These are phyloP conservation scores for Aegilops tauschii DNA, from an alignment of 176 grass and related monocot genomes.

Conservation along the genomic window DNA sequence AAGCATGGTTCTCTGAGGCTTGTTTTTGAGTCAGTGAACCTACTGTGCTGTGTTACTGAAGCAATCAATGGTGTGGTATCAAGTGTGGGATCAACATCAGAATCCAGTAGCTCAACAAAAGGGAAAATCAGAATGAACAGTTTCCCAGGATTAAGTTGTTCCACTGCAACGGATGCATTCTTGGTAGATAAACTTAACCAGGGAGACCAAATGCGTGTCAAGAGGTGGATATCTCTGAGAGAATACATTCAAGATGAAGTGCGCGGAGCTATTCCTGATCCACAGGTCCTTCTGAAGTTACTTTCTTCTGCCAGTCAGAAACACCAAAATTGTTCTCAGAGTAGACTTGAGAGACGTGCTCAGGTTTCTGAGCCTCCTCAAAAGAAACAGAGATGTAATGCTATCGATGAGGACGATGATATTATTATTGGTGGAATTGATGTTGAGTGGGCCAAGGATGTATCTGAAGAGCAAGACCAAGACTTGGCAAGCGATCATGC, in stretches of 20 bases:
- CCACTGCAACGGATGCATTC: constrained; percentile 26
- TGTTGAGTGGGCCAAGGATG: constrained; percentile 39
- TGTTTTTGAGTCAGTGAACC: constrained; percentile 74
- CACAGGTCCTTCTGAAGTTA: constrained; percentile 90
- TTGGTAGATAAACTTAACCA: constrained; percentile 27
- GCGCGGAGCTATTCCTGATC: constrained; percentile 72
- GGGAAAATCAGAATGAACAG: constrained; percentile 11
- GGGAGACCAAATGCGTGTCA: constrained; percentile 24
- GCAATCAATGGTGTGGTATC: constrained; percentile 45
- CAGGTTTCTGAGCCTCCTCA: constrained; percentile 43
- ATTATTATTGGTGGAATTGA: constrained; percentile 71
- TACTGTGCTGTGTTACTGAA: constrained; percentile 47
- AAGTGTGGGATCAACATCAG: constrained; percentile 10
- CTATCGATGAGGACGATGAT: constrained; percentile 38
- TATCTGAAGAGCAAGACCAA: constrained; percentile 34
- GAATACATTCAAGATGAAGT: constrained; percentile 77
- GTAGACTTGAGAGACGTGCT: constrained; percentile 38
- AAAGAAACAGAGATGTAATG: constrained; percentile 59
- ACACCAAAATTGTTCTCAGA: constrained; percentile 40
- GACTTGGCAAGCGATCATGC: constrained; percentile 28
- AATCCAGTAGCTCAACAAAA: constrained; percentile 28
- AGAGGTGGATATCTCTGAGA: constrained; percentile 66
- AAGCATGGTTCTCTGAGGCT: constrained; percentile 79
- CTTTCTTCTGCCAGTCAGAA: constrained; percentile 64
- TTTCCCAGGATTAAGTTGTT: constrained; percentile 49